A percentile compares a stretch with the other conserved stretches of the same genome.
Conservation (phyloP, 768 basidiomycete species). For the Xerocomellus chrysenteron region DNA sequence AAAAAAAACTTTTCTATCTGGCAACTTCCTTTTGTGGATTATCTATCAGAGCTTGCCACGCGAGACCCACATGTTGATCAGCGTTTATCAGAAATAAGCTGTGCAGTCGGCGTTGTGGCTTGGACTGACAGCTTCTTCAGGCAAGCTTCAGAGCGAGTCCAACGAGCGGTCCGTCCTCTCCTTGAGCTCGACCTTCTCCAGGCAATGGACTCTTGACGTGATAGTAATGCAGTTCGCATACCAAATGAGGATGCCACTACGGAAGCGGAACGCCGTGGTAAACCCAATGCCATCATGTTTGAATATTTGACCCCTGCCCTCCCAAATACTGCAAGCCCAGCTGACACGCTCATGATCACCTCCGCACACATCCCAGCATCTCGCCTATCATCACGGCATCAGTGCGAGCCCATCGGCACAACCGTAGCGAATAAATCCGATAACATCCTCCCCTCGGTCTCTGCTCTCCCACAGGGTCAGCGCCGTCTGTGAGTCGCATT, state of each 20-base stretch:
- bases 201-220: neutral
- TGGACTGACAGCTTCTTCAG: too few relatives aligned
- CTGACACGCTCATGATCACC: conserved; percentile 11
- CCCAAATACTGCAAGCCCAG: conserved; percentile 30
- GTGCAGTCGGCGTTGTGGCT: conserved; percentile 1
- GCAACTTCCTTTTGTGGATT: conserved; percentile 17
- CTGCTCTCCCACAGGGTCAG: conserved; percentile 33
- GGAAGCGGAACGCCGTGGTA: conserved; percentile 29
- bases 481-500: conserved; percentile 1
- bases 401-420: conserved; percentile 54
- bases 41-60: conserved; percentile 10
- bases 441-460: conserved; percentile 44
- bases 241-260: conserved; percentile 15
- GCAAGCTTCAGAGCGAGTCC: neutral
- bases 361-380: neutral
- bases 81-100: conserved; percentile 16
- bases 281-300: conserved; percentile 10
- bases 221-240: neutral
- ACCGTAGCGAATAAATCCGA: conserved; percentile 56
- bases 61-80: conserved; percentile 13
- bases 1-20: conserved; percentile 22
- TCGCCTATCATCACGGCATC: conserved; percentile 41
- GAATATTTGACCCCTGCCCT: neutral
- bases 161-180: neutral
- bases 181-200: neutral